These are phyloP conservation scores for Pyrrhoderma lamaoense DNA, from an alignment of 1,284 basidiomycete genomes.

Conservation along the genomic window DNA sequence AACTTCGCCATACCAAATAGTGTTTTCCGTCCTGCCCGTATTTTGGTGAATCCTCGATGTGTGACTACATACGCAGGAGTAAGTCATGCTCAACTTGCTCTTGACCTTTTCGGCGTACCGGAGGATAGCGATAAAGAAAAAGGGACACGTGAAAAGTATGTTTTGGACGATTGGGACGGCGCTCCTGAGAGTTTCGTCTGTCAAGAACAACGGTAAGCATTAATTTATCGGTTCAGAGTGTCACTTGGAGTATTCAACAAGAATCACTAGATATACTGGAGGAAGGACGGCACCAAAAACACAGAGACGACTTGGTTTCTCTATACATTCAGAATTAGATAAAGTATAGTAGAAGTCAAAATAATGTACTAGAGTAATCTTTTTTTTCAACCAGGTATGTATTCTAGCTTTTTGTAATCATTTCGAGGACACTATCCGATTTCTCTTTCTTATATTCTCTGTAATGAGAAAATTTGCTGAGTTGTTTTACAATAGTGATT, in stretches of 20 bases:
- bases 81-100: constrained; percentile 84
- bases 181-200: constrained; percentile 94
- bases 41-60: constrained; percentile 90
- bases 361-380: too few relatives aligned
- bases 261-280: constrained; percentile 59
- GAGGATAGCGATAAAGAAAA: constrained; percentile 29
- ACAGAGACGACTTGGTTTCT: constrained; percentile 80
- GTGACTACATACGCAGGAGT: constrained; percentile 96
- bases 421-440: too few relatives aligned
- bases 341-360: neutral
- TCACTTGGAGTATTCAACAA: constrained; percentile 1
- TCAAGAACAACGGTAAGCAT: constrained; percentile 84
- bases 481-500: too few relatives aligned
- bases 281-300: constrained; percentile 89
- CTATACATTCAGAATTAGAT: constrained; percentile 67
- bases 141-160: constrained; percentile 54
- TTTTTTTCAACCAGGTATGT: too few relatives aligned
- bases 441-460: too few relatives aligned
- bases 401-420: too few relatives aligned
- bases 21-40: constrained; percentile 79
- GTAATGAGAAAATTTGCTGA: too few relatives aligned
- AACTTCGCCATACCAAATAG: constrained; percentile 64
- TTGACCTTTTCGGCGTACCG: constrained; percentile 74
- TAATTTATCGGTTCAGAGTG: constrained; percentile 13
- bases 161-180: constrained; percentile 88